phyloP scores from a whole-genome alignment of 345 rosid species.

The Anastatica hierochuntica region DNA sequence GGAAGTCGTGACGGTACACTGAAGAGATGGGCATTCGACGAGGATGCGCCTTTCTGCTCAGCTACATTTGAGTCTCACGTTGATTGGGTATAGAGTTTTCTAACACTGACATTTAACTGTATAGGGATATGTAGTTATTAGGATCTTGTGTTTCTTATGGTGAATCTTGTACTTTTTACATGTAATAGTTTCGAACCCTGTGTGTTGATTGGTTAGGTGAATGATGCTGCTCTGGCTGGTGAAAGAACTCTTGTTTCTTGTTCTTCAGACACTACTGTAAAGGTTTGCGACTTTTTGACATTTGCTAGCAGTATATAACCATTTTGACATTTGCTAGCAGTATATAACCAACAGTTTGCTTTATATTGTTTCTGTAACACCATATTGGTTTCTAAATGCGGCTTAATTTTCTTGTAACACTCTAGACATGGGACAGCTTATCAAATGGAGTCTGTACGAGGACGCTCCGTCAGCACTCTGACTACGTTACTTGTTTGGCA shows the following conservation, averaged over 20 bases:
- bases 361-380: slow-evolving; percentile 7
- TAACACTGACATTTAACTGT: not conserved
- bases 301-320: not conserved
- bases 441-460: slow-evolving; percentile 78
- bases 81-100: slow-evolving; percentile 69
- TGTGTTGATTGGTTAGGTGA: slow-evolving; percentile 49
- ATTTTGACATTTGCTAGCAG: slow-evolving; percentile 45
- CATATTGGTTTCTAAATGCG: not conserved
- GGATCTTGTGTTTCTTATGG: not conserved
- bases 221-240: slow-evolving; percentile 72
- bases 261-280: slow-evolving; percentile 84
- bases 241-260: slow-evolving; percentile 87
- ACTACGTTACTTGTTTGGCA: slow-evolving; percentile 93
- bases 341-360: not conserved
- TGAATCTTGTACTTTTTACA: not conserved
- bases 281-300: slow-evolving; percentile 39
- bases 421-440: slow-evolving; percentile 78
- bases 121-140: not conserved
- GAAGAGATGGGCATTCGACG: slow-evolving; percentile 31
- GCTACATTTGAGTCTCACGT: slow-evolving; percentile 99
- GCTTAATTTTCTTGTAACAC: slow-evolving; percentile 7
- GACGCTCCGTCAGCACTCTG: slow-evolving; percentile 93
- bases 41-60: slow-evolving; percentile 60
- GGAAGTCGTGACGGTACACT: slow-evolving; percentile 98
- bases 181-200: not conserved